phyloP scores from a whole-genome alignment of 2,329 filamentous ascomycete genomes.

The Paecilomyces variotii region DNA sequence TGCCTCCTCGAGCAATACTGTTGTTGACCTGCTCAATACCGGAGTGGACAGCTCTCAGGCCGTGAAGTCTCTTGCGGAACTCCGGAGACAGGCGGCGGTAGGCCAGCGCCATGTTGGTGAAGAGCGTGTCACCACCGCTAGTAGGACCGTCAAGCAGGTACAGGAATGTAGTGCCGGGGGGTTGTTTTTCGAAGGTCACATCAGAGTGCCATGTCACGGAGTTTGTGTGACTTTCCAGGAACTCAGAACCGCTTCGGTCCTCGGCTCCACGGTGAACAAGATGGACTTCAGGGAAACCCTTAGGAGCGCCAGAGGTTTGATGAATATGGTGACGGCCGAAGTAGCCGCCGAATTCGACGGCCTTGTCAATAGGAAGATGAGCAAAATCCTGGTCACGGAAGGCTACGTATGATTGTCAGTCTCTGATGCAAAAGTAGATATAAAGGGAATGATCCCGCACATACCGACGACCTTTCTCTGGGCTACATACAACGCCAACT shows the following conservation, averaged over 20 bases:
- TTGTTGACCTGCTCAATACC: constrained; percentile 71
- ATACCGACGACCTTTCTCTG: constrained; percentile 58
- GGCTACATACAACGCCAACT: constrained; percentile 52
- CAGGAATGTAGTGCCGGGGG: constrained; percentile 81
- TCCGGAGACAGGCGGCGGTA: constrained; percentile 72
- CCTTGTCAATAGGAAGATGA: constrained; percentile 60
- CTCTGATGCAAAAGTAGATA: background rate
- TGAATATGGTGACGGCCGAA: constrained; percentile 79
- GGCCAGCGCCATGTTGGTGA: constrained; percentile 69
- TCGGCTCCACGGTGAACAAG: constrained; percentile 66
- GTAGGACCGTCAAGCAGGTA: constrained; percentile 77
- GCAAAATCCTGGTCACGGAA: constrained; percentile 70
- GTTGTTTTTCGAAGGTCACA: constrained; percentile 79
- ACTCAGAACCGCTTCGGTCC: constrained; percentile 53
- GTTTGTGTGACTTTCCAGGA: constrained; percentile 64
- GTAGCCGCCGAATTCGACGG: constrained; percentile 62
- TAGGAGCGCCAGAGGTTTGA: constrained; percentile 66
- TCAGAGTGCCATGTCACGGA: constrained; percentile 86
- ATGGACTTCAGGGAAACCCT: constrained; percentile 66
- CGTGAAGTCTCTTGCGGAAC: constrained; percentile 73
- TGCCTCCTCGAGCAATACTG: constrained; percentile 57
- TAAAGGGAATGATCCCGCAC: constrained; percentile 7
- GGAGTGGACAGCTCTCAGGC: constrained; percentile 72
- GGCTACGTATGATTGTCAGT: constrained; percentile 27
- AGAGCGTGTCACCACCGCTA: constrained; percentile 77